Base-by-base conservation (phyloP, 129 eudicot species). In the Centrapalus pauciflorus region DNA sequence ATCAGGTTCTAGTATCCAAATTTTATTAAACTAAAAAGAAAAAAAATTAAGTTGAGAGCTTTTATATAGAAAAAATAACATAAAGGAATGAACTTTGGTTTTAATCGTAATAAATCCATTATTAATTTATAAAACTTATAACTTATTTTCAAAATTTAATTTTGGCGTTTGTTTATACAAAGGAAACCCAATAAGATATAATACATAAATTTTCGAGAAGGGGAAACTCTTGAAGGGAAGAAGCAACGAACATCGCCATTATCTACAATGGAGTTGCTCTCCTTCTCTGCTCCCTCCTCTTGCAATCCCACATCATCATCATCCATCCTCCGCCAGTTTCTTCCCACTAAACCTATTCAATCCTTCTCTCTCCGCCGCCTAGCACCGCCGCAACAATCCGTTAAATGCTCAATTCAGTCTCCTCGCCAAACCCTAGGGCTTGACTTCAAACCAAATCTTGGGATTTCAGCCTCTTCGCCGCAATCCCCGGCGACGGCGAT, bases 401-500 rank as follows among this genome's bases (percentile, higher is more conserved):
- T 74, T 70, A 81, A 67, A 69, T 81, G 70, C 46, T 81, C 82
- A 21, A 14, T 74, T 34, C 72, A 26, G n/a, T 54, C 82, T n/a
- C 11, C 83, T 10, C 43, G 67, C 35, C 69, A 64, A 55, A 37
- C 73, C 76, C 76, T 52, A 58, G 11, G 4, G 37, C 35, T 61
- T 24, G 55, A 40, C 55, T 38, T 57, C 64, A 34, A 46, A 27
- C 58, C 41, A 30, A 46, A 48, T n/a, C 40, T 74, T 34, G 29
- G 12, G 0, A 26, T 68, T 26, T 70, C 73, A 0, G 69, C 80
- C 7, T 80, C 96, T 34, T 66, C 87, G 3, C 78, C 87, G 8
- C 95, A 83, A 74, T 19, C 88, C 1, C 93, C 95, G 8, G 79
- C 77, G 62, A 67, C 84, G 33, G 92, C 95, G 17, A 80, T 80